Conservation (phyloP, 768 basidiomycete genomes). For the Boletus vermiculosoides region DNA sequence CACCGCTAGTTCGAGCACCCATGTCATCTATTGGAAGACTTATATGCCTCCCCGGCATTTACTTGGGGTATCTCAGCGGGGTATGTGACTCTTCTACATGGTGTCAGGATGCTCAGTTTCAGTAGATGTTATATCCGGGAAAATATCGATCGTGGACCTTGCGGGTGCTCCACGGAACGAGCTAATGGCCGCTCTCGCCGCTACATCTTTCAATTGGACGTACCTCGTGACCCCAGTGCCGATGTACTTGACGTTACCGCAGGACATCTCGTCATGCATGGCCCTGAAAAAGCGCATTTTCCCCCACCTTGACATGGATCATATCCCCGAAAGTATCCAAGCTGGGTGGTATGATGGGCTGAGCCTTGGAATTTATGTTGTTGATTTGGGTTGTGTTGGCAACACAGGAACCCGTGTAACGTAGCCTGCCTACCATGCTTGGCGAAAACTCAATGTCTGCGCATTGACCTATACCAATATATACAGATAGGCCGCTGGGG, state of each 20-base stretch:
- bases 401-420: neutral
- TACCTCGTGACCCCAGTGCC: slow-evolving; percentile 35
- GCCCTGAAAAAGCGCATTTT: slow-evolving; percentile 25
- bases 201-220: slow-evolving; percentile 3
- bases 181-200: slow-evolving; percentile 18
- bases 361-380: slow-evolving; percentile 33
- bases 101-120: neutral
- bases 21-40: slow-evolving; percentile 40
- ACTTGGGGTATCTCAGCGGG: slow-evolving; percentile 27
- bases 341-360: slow-evolving; percentile 32
- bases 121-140: slow-evolving; percentile 26
- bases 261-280: slow-evolving; percentile 24
- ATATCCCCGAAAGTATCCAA: slow-evolving; percentile 32
- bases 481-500: neutral
- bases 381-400: slow-evolving; percentile 13
- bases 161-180: slow-evolving; percentile 25
- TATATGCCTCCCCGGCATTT: slow-evolving; percentile 41
- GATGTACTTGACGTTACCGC: slow-evolving; percentile 23
- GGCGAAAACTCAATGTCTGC: neutral
- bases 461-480: neutral
- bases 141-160: slow-evolving; percentile 30
- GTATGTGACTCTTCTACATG: slow-evolving; percentile 11
- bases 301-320: slow-evolving; percentile 41
- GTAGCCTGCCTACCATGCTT: neutral
- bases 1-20: slow-evolving; percentile 2